These are phyloP conservation scores for Aphanomyces stellatus DNA, from an alignment of 352 stramenopile genomes.

Conservation along the genomic window DNA sequence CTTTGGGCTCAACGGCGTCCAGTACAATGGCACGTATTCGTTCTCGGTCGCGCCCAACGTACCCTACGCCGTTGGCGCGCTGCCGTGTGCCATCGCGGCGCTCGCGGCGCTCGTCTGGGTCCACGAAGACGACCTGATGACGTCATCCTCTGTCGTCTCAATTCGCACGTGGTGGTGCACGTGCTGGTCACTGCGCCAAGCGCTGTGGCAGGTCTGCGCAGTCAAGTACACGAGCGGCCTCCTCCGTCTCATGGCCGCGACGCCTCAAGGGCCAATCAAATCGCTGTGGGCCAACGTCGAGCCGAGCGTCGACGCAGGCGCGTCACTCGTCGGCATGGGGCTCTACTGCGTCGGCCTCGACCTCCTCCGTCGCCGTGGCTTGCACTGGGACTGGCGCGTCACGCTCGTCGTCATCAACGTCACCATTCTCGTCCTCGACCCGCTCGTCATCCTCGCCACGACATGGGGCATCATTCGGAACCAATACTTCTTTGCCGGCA, in stretches of 20 bases:
- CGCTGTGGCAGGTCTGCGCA: slow-evolving; percentile 15
- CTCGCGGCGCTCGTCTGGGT: neutral
- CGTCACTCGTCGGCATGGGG: neutral
- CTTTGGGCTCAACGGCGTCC: slow-evolving; percentile 12
- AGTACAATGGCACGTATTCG: slow-evolving; percentile 6
- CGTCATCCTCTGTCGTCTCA: neutral
- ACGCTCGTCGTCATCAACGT: neutral
- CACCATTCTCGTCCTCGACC: neutral
- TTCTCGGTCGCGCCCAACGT: neutral
- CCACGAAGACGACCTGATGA: neutral
- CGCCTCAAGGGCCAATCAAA: neutral
- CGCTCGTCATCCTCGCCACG: neutral
- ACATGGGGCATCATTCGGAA: slow-evolving; percentile 13
- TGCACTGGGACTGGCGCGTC: slow-evolving; percentile 17
- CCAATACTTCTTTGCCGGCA: slow-evolving; percentile 11
- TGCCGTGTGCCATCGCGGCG: neutral
- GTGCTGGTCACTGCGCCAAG: slow-evolving; percentile 11
- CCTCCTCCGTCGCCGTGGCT: neutral
- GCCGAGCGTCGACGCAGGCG: neutral
- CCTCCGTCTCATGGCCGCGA: neutral
- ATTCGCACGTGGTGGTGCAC: neutral
- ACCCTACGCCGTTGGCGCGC: neutral
- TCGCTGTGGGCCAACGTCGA: neutral
- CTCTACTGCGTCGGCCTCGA: neutral
- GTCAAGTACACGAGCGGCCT: neutral